These are phyloP conservation scores for Yamadazyma jaroonii DNA, from an alignment of 1,139 yeast genomes.

Conservation along the genomic window DNA sequence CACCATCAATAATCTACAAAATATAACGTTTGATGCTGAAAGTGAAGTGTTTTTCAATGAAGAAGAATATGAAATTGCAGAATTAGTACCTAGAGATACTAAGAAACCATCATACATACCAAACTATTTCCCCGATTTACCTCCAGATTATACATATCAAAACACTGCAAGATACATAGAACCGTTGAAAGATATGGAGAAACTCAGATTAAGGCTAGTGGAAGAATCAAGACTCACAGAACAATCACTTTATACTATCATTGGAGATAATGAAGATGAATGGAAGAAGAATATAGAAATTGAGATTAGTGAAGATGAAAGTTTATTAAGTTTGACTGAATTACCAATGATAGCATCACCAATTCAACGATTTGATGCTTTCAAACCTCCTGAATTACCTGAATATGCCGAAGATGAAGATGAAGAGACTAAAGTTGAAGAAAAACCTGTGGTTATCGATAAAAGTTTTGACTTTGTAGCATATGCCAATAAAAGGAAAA, in stretches of 20 bases:
- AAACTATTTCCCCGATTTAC: slow-evolving; percentile 76
- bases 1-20: slow-evolving; percentile 3
- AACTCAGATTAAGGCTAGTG: slow-evolving; percentile 66
- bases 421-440: slow-evolving; percentile 12
- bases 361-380: slow-evolving; percentile 12
- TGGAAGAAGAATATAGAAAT: slow-evolving; percentile 29
- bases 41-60: slow-evolving; percentile 41
- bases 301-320: slow-evolving; percentile 20
- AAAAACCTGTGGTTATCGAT: slow-evolving; percentile 4
- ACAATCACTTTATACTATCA: slow-evolving; percentile 62
- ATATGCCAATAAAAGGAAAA: slow-evolving; percentile 49
- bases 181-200: slow-evolving; percentile 68
- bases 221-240: slow-evolving; percentile 82
- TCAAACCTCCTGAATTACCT: slow-evolving; percentile 13
- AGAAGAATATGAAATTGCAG: slow-evolving; percentile 49
- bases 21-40: slow-evolving; percentile 4
- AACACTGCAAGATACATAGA: slow-evolving; percentile 67
- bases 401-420: slow-evolving; percentile 16
- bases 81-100: slow-evolving; percentile 54
- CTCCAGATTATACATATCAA: slow-evolving; percentile 90
- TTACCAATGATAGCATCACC: slow-evolving; percentile 17
- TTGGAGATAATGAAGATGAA: slow-evolving; percentile 40
- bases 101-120: slow-evolving; percentile 59
- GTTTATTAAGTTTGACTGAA: slow-evolving; percentile 22
- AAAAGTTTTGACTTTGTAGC: slow-evolving; percentile 49